Base-by-base conservation (phyloP, 768 basidiomycete genomes). In the Dioszegia hungarica region DNA sequence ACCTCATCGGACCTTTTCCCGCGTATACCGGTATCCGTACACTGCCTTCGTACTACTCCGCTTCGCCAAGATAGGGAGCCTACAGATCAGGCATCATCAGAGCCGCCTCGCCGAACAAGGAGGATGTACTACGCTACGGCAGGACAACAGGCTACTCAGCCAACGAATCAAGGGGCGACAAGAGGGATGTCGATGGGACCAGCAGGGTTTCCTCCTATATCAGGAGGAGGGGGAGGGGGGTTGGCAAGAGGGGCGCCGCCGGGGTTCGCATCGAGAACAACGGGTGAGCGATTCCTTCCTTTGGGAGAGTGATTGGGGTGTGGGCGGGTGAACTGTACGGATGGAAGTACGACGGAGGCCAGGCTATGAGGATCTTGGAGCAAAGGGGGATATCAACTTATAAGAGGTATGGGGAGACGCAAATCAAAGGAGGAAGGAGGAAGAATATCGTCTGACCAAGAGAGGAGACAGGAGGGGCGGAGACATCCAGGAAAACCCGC, bases 61-160 rank as follows among this genome's bases (percentile, higher is more conserved):
- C 6, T 33, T 33, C 31, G 6, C 6, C 31, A 6, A 33, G 20
- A n/a, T 40, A 40, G 6, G 5, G 9, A 17, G 8, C 20, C 39
- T 8, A 8, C n/a, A 40, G 5, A 17, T 22, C 14, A 40, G 9
- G n/a, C n/a, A n/a, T 22, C 39, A 22, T 6, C 5, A 6, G 6
- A 40, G 5, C 39, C 39, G 39, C 9, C 12, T 4, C 17, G 6
- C 27, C 11, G 22, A 8, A 14, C 9, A 47, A 12, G 14, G 27
- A 52, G 50, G 5, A 68, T 72, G 65, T 72, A 59, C 40, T 72
- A 68, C 62, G 70, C 70, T 33, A 68, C 70, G 54, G 67, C 70
- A 25, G 70, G 70, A 19, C 64, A 66, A 54, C 70, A 71, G 40
- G 49, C 49, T 38, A 51, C 49, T 24, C 49, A 51, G 36, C 49